phyloP scores from a whole-genome alignment of 495 filamentous ascomycete genomes.

The Glarea lozoyensis region DNA sequence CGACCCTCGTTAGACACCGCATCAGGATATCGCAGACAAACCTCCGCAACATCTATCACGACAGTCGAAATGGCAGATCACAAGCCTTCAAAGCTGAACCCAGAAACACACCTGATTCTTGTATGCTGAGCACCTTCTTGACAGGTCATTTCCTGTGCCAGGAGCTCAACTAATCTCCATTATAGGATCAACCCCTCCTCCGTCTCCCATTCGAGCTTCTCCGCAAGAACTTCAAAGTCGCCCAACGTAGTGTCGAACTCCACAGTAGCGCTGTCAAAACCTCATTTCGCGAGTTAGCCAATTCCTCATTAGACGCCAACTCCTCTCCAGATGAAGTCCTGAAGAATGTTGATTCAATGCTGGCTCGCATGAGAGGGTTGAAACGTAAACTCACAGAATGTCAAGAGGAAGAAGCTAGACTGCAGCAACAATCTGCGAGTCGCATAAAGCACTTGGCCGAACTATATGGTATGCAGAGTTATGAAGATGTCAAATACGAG shows the following conservation, averaged over 20 bases:
- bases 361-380: conserved; percentile 69
- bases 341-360: conserved; percentile 72
- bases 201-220: conserved; percentile 84
- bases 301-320: conserved; percentile 50
- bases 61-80: background rate
- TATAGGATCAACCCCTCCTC: conserved; percentile 97
- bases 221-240: conserved; percentile 84
- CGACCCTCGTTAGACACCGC: too few relatives aligned
- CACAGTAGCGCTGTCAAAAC: conserved; percentile 62
- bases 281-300: conserved; percentile 59
- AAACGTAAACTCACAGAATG: conserved; percentile 77
- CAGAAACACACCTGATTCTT: conserved; percentile 17
- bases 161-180: conserved; percentile 31
- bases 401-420: conserved; percentile 65
- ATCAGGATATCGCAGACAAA: too few relatives aligned
- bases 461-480: conserved; percentile 66
- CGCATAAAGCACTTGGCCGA: conserved; percentile 72
- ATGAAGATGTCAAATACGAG: conserved; percentile 92
- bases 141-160: conserved; percentile 20
- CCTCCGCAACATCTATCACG: background rate
- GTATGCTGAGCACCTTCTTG: conserved; percentile 5
- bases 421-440: conserved; percentile 64
- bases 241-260: conserved; percentile 74
- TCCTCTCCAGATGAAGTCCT: conserved; percentile 60
- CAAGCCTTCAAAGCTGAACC: background rate